Evolutionary conservation across 2,329 filamentous ascomycete genomes (phyloP), one percentile per base, ranked within the genome.

Genomic region (Pezicula radicicola): DNA sequence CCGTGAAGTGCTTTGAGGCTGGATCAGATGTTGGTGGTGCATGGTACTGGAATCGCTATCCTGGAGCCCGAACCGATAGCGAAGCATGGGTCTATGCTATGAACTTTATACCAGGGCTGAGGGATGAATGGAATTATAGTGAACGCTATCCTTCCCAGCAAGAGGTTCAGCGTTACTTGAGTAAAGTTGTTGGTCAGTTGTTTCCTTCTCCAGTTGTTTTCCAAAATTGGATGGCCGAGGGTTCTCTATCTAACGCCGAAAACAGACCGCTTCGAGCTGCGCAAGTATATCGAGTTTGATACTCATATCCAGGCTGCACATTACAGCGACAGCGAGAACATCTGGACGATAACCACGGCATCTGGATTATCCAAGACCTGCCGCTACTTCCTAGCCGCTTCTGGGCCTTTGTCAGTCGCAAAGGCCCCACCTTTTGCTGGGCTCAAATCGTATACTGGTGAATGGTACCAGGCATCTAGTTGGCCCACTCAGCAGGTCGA

Each of bases 21-120:
- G 48, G 28, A 12, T n/a, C 30, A 8, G 18, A 39, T 46, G 25
- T 51, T 21, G 51, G 51, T 19, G 51, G 51, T 18, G 39, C 42
- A 8, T 54, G 51, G 51, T 46, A 46, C 40, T 52, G 48, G 51
- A 54, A 54, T 46, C 40, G 35, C 3, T 54, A 54, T 37, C 51
- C 51, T 37, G 51, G 51, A 3, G 51, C 51, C 1, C 33, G 27
- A 21, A 30, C 45, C 19, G 50, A 57, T 27, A 47, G 35, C 9
- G 49, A 50, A 33, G 33, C 27, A 33, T 45, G 41, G 39, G 30
- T 50, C 1, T 50, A 50, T 41, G 27, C 21, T 25, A 27, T 50
- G 27, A 45, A 45, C 27, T 12, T 45, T 15, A 36, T 36, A 13
- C 42, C 42, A 21, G 42, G 18, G 40, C 9, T 42, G 15, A n/a